Base-by-base conservation (phyloP, 129 eudicot species). In the Cynara cardunculus region DNA sequence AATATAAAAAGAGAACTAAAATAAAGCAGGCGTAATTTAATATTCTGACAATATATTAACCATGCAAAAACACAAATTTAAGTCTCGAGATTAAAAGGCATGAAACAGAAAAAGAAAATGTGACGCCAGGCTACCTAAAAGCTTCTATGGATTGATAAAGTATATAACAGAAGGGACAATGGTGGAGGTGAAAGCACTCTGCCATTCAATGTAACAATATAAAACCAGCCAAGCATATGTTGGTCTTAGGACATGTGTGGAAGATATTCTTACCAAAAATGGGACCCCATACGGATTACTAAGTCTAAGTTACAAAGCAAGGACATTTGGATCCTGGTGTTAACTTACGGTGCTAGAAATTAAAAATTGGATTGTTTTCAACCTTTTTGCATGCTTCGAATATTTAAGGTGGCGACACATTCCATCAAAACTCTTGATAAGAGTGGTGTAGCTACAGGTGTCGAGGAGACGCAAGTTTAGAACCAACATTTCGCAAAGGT, bases 31-130 rank as follows among this genome's bases (percentile, higher is more conserved):
- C 25, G 46, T 74, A 2, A 31, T 30, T 26, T 68, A 64, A 65
- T 39, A 18, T 16, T 13, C 27, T 70, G 12, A 53, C 25, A 64
- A 65, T 56, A 61, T 19, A 80, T 73, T 69, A 81, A 77, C 78
- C 62, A 35, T 41, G 41, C 76, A 70, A 69, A 78, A 37, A 24
- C 5, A 19, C 34, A 37, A 41, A 72, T 25, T 37, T 10, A 10
- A 4, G 26, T 22, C 18, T 34, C 7, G 14, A 41, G 21, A 22
- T 37, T 73, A 21, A 25, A 22, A 56, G 65, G 65, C 30, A 28
- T 37, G 64, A 73, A 25, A 21, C 77, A 73, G n/a, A 5, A 41
- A 41, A 24, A 73, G 62, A 22, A 24, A 56, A 56, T 18, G 65
- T 5, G 65, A 56, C 65, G 65, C 65, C 22, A 56, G 65, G 21